Evolutionary conservation across 495 filamentous ascomycete species (phyloP), one percentile per base, ranked within the genome.

Genomic region (Hypomontagnella submonticulosa): DNA sequence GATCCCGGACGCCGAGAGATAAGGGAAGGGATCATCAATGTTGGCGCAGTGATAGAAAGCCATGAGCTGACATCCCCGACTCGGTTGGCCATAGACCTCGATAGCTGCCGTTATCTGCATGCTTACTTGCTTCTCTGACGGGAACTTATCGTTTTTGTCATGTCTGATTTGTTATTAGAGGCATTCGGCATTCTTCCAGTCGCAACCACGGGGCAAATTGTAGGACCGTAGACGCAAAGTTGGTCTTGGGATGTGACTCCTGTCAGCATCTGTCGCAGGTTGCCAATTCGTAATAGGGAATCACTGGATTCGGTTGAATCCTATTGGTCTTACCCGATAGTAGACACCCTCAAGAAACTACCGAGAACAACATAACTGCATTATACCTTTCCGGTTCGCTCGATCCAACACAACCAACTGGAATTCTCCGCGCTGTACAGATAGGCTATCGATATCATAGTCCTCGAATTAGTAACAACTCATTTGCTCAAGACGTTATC

Each of bases 1-100:
- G 33, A 56, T 52, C 58, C 59, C 19, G 9, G 23, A 12, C 33
- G 27, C 37, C 19, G 20, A 32, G 33, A 66, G 67, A 70, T 70
- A 70, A 70, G 62, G 43, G 19, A 44, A 54, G 27, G 38, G 19
- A 51, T 46, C 46, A 33, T 52, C 50, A 27, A 12, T 27, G 9
- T 36, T 58, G 18, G 33, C 16, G 33, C 33, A 33, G 34, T 47
- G 55, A 32, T 42, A 34, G 34, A 47, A 20, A 44, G 23, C 16
- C 48, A 42, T 19, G 42, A 19, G 16, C 42, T 44, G 43, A 49
- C 16, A 48, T 15, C 18, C 40, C 23, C 8, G 42, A 43, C 19
- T 11, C 30, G 49, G 41, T 55, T 40, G 42, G 34, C 50, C 38
- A 41, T 37, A 47, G 54, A 30, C 16, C 15, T 23, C 20, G 40